Evolutionary conservation across 2,329 filamentous ascomycete species (phyloP), one percentile per base, ranked within the genome.

Genomic region (Trichoderma sp.): DNA sequence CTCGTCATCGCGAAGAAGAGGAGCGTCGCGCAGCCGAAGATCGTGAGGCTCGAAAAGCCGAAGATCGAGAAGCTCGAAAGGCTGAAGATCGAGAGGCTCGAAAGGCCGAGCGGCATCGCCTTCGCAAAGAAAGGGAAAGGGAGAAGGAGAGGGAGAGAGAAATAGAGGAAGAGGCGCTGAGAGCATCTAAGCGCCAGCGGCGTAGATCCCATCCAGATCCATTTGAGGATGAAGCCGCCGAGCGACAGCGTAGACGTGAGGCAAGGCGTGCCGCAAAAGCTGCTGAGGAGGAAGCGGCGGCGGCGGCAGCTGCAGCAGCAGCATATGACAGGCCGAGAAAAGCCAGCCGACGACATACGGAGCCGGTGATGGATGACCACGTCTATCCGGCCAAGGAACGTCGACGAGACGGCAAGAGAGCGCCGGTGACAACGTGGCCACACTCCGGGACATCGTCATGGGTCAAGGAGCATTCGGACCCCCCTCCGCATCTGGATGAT

Each of bases 391-490:
- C 81, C 76, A 80, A 81, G 76, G 77, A 80, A 58, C 78, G 81
- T 26, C 75, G 73, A 58, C 75, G 79, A 69, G 83, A 82, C 59
- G 81, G 77, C 64, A 82, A 79, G 67, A 74, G 81, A 39, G 75
- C 72, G 8, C 73, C 84, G 6, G 73, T 83, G 12, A 73, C 84
- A 9, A 82, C 82, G 11, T 91, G 89, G 89, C 88, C 89, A 20
- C 87, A 90, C 77, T 90, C 87, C 7, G 88, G 89, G 30, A 91
- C 88, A 0, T 88, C 87, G 9, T 90, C 88, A 0, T 91, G 89
- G 89, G 88, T 91, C 5, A 90, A 90, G 78, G 88, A 91, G 13
- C 86, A 90, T 75, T 88, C 86, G 2, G 89, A 90, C 74, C 88
- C 88, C 3, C 88, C 88, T 2, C 68, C 68, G 13, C 67, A 69